Conservation (phyloP, 257 asterid species). For the Ajuga chamaepitys region DNA sequence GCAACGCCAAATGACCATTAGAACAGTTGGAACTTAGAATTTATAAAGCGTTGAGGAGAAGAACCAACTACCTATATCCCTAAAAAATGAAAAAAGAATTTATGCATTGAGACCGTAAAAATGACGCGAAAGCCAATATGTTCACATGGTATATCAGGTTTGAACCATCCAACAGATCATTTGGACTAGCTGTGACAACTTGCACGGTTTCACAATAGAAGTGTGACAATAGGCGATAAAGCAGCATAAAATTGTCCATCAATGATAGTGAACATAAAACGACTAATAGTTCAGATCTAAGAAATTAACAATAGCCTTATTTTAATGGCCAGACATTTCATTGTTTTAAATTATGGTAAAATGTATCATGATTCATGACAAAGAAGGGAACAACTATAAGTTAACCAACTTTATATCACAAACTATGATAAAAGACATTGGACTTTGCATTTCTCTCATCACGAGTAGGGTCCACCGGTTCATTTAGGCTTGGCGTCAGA, state of each 20-base stretch:
- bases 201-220: background rate
- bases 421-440: background rate
- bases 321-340: background rate
- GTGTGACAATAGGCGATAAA: background rate
- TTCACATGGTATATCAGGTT: background rate
- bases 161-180: background rate
- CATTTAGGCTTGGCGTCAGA: background rate
- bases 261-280: background rate
- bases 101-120: background rate
- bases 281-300: background rate
- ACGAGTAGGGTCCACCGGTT: background rate
- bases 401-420: background rate
- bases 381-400: background rate
- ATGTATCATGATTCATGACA: background rate
- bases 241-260: background rate
- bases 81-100: background rate
- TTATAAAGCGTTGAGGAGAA: slow-evolving; percentile 1
- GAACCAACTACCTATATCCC: background rate
- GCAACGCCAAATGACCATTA: slow-evolving; percentile 9
- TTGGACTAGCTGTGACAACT: background rate
- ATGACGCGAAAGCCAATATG: background rate
- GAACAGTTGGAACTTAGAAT: background rate
- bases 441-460: background rate
- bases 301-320: background rate
- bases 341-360: background rate